These are phyloP conservation scores for Microcera coccophila DNA, from an alignment of 2,329 filamentous ascomycete species.

Conservation along the genomic window DNA sequence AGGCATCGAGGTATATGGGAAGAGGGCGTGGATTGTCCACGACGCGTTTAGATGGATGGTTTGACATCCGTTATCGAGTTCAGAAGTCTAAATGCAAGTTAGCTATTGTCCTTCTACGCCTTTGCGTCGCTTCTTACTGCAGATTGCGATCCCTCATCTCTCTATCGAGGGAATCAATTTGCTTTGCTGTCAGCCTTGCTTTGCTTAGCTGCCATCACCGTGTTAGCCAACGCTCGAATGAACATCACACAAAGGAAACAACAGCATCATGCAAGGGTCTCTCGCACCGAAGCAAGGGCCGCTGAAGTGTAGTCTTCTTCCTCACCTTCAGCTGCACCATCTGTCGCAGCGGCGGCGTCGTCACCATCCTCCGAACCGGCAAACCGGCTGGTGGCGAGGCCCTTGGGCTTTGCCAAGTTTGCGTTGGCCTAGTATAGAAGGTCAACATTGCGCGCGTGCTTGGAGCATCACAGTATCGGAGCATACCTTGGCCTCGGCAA, in stretches of 20 bases:
- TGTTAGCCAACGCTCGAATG: conserved; percentile 17
- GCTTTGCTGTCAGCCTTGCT: conserved; percentile 43
- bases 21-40: no score
- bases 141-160: conserved; percentile 55
- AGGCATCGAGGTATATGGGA: no score
- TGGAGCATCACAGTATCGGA: background rate
- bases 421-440: conserved; percentile 40
- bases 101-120: background rate
- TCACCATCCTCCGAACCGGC: conserved; percentile 41
- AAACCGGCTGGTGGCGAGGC: conserved; percentile 53
- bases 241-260: conserved; percentile 17
- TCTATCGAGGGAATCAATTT: conserved; percentile 51
- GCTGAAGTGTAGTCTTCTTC: conserved; percentile 59
- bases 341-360: conserved; percentile 32
- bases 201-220: conserved; percentile 39
- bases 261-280: conserved; percentile 45
- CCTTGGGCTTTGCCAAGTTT: conserved; percentile 43
- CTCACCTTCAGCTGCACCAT: conserved; percentile 54
- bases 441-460: background rate
- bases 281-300: conserved; percentile 64
- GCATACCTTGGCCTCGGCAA: conserved; percentile 57
- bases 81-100: conserved; percentile 13
- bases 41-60: conserved; percentile 5
- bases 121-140: conserved; percentile 34
- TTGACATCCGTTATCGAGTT: conserved; percentile 28